Conservation (phyloP, 352 stramenopile genomes). For the Phytophthora pluvialis region DNA sequence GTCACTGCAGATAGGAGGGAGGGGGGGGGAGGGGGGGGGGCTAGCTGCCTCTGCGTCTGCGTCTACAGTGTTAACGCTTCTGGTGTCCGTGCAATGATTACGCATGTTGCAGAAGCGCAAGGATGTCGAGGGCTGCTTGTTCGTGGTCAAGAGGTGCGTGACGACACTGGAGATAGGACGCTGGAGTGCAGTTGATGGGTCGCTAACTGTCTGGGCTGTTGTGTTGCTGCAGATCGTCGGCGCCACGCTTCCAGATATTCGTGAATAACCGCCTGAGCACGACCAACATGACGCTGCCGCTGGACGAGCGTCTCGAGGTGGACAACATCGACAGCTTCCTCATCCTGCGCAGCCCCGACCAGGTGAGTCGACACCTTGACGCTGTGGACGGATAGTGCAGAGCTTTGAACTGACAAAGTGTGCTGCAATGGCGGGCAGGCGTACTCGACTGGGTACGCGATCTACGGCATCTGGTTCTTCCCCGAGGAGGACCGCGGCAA, state of each 20-base stretch:
- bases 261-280: constrained; percentile 92
- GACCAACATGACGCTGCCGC: constrained; percentile 83
- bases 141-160: constrained; percentile 80
- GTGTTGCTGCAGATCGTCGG: constrained; percentile 53
- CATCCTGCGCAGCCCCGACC: constrained; percentile 77
- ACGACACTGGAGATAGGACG: neutral
- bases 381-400: too few relatives aligned
- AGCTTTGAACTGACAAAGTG: too few relatives aligned
- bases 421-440: constrained; percentile 20
- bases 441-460: constrained; percentile 70
- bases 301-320: constrained; percentile 77
- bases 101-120: constrained; percentile 74
- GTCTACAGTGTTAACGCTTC: constrained; percentile 10
- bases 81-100: neutral
- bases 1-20: constrained; percentile 17
- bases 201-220: neutral
- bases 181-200: neutral
- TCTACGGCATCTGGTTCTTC: constrained; percentile 91
- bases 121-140: constrained; percentile 86
- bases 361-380: constrained; percentile 31
- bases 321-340: constrained; percentile 88
- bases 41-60: neutral
- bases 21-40: neutral
- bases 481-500: constrained; percentile 84
- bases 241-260: constrained; percentile 86